phyloP scores from a whole-genome alignment of 2,329 filamentous ascomycete species.

The Emmonsiellopsis sp. region DNA sequence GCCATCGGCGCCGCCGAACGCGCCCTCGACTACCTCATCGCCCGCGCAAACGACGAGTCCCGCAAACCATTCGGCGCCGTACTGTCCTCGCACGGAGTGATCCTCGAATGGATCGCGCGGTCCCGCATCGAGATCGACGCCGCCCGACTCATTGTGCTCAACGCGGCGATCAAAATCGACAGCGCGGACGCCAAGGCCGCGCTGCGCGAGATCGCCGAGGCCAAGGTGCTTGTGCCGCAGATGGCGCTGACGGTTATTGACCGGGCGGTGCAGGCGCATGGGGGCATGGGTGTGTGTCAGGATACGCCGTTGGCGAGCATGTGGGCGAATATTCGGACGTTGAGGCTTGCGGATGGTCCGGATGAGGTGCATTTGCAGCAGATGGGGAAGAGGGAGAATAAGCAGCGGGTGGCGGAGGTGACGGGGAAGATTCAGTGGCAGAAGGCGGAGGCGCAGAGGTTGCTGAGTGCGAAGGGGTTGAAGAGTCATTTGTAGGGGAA shows the following conservation, averaged over 20 bases:
- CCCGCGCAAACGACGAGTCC: constrained; percentile 80
- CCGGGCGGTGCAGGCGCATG: constrained; percentile 86
- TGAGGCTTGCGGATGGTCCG: constrained; percentile 83
- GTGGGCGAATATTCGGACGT: constrained; percentile 72
- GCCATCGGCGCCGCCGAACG: constrained; percentile 84
- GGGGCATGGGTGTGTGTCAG: constrained; percentile 83
- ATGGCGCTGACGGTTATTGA: constrained; percentile 83
- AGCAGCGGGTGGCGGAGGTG: constrained; percentile 37
- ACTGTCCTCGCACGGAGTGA: constrained; percentile 81
- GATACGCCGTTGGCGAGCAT: constrained; percentile 83
- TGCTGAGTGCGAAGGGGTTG: constrained; percentile 30
- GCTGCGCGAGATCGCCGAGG: constrained; percentile 86
- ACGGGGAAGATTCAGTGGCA: constrained; percentile 36
- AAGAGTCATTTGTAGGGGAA: constrained; percentile 7
- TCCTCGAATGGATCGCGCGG: constrained; percentile 88
- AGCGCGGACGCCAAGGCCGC: constrained; percentile 78
- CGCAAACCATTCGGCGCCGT: constrained; percentile 90
- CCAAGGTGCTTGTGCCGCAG: constrained; percentile 82
- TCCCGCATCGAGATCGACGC: constrained; percentile 91
- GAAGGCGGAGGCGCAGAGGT: constrained; percentile 27
- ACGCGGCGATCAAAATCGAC: constrained; percentile 94
- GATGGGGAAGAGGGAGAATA: constrained; percentile 48
- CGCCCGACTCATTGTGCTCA: constrained; percentile 79
- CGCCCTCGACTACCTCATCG: constrained; percentile 89
- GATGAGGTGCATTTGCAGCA: constrained; percentile 80